Evolutionary conservation across 768 basidiomycete species (phyloP).

Genomic region (Suillus subaureus): DNA sequence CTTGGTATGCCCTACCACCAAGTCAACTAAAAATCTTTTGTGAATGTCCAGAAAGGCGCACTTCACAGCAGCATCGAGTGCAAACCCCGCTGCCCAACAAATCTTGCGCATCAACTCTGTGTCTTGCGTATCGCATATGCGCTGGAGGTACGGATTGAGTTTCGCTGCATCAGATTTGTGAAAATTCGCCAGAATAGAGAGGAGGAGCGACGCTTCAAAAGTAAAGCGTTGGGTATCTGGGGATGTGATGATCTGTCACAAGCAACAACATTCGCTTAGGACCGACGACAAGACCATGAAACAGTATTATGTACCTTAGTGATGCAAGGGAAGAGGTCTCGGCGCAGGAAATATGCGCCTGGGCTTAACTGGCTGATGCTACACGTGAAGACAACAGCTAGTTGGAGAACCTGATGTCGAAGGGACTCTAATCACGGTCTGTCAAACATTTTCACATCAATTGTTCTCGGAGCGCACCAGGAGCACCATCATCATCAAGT

Average conservation of each 20-base stretch:
- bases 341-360: constrained; percentile 69
- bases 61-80: constrained; percentile 54
- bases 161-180: constrained; percentile 73
- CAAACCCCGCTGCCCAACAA: constrained; percentile 57
- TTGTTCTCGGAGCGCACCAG: constrained; percentile 38
- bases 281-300: no score
- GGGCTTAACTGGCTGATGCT: constrained; percentile 65
- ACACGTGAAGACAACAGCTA: constrained; percentile 60
- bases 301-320: constrained; percentile 37
- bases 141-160: constrained; percentile 65
- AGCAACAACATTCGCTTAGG: neutral
- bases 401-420: constrained; percentile 57
- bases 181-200: constrained; percentile 68
- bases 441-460: neutral
- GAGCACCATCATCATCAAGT: constrained; percentile 45
- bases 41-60: constrained; percentile 27
- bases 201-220: constrained; percentile 60
- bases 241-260: constrained; percentile 53
- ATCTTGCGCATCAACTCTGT: constrained; percentile 56
- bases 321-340: constrained; percentile 60
- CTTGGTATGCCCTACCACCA: constrained; percentile 53
- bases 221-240: constrained; percentile 57
- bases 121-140: constrained; percentile 50
- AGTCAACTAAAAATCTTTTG: neutral
- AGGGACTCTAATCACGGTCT: constrained; percentile 38